Percentiles rank a stretch among this genome's conserved stretches.
Evolutionary conservation across 208 protist genomes (phyloP).

Genomic region (Herpetomonas muscarum): DNA sequence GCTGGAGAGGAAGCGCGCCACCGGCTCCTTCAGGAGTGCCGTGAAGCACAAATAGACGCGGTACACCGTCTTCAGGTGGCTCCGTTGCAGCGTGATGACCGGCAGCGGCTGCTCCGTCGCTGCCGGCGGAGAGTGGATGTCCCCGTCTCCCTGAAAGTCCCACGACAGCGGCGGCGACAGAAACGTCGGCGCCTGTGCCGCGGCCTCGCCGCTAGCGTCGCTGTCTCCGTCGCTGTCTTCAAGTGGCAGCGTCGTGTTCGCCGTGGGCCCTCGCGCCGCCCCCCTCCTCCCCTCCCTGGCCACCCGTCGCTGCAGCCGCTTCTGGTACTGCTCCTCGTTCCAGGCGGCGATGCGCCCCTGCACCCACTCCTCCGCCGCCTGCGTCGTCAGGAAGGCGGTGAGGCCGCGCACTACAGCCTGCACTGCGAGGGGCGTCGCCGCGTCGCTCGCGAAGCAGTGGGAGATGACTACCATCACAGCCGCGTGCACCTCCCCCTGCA

Average conservation of each 20-base stretch:
- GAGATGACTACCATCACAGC: constrained; percentile 51
- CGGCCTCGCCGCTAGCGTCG: background rate
- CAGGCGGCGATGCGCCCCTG: background rate
- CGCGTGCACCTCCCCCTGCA: constrained; percentile 55
- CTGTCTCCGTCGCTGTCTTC: too few relatives aligned
- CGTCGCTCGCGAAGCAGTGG: constrained; percentile 42
- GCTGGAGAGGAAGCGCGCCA: constrained; percentile 36
- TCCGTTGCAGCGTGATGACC: constrained; percentile 57
- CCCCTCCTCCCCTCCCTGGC: background rate
- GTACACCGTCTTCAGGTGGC: constrained; percentile 79
- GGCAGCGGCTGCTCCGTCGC: background rate
- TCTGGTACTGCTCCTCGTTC: constrained; percentile 17
- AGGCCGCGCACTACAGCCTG: constrained; percentile 53
- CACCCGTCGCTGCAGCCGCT: constrained; percentile 15
- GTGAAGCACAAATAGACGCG: constrained; percentile 68
- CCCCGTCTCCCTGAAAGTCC: background rate
- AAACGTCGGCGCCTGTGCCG: constrained; percentile 4
- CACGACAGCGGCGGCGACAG: constrained; percentile 4
- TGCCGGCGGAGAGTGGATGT: background rate
- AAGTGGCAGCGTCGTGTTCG: background rate
- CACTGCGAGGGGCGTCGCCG: constrained; percentile 33
- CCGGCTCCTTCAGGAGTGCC: constrained; percentile 66
- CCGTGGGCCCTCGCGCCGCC: background rate
- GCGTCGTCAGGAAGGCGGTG: constrained; percentile 65
- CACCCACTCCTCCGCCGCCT: constrained; percentile 38